Evolutionary conservation across 2,329 filamentous ascomycete species (phyloP).

Genomic region (Aspergillus sp.): DNA sequence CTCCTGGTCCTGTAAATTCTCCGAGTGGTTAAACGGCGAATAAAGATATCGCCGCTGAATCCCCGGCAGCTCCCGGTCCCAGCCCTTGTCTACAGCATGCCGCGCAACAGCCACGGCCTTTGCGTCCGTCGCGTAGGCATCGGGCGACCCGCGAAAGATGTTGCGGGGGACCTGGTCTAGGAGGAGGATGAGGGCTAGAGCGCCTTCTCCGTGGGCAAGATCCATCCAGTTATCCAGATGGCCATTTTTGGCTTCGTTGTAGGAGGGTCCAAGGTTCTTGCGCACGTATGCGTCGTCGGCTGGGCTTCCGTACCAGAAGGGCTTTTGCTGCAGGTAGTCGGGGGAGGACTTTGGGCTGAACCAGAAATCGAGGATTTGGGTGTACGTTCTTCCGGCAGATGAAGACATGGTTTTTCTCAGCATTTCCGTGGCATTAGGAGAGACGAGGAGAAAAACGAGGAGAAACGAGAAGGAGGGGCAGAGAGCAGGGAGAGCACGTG

Average conservation of each 20-base stretch:
- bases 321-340: slow-evolving; percentile 20
- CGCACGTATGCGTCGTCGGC: slow-evolving; percentile 23
- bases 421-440: neutral
- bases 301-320: slow-evolving; percentile 23
- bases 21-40: slow-evolving; percentile 38
- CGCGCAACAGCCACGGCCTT: slow-evolving; percentile 27
- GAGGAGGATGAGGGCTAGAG: slow-evolving; percentile 38
- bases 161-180: slow-evolving; percentile 42
- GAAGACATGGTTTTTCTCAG: neutral
- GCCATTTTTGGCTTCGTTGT: slow-evolving; percentile 21
- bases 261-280: slow-evolving; percentile 16
- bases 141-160: slow-evolving; percentile 32
- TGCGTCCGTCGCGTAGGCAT: slow-evolving; percentile 32
- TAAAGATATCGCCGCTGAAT: slow-evolving; percentile 34
- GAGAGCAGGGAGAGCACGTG: too few species aligned
- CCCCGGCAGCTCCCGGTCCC: slow-evolving; percentile 24
- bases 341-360: slow-evolving; percentile 20
- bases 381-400: neutral
- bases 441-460: neutral
- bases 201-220: slow-evolving; percentile 21
- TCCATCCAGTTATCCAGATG: slow-evolving; percentile 20
- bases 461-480: neutral
- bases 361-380: slow-evolving; percentile 26
- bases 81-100: slow-evolving; percentile 26
- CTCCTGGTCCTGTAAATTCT: slow-evolving; percentile 32